Base-by-base conservation (phyloP, 805 yeast genomes). In the Ogataea salicorniae region DNA sequence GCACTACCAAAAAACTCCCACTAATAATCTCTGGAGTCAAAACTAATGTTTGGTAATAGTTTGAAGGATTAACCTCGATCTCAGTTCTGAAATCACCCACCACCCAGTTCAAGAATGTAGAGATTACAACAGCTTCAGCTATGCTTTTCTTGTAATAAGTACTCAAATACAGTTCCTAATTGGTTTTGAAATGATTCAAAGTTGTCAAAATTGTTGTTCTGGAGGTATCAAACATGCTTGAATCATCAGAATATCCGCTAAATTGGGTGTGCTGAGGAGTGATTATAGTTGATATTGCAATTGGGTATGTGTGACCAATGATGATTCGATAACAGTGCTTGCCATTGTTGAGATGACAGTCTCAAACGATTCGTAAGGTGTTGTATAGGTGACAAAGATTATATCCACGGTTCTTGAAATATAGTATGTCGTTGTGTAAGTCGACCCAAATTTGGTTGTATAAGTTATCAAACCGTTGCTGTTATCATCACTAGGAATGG, bases 371-470 rank as follows among this genome's bases (percentile, higher is more conserved):
- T 39, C 39, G 6, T 42, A 14, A 4, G 57, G 50, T 39, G 41
- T 42, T 6, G 60, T 57, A 33, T 45, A 48, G 6, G 60, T 52
- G 15, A 54, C 43, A 11, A 52, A 46, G 6, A 40, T 20, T 3
- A 48, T 51, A 7, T 34, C 43, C 16, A 22, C 50, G 6, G 45
- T 11, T 5, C 57, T 51, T 9, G 56, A 51, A 9, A 57, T 37
- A 13, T 42, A 34, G 43, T 53, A 57, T 5, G 59, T 56, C 26
- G 55, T 46, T 4, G 57, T 52, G 4, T 38, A 17, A 6, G 41
- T 6, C 6, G 44, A 37, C 11, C 56, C 54, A 9, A 48, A 33
- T 11, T 51, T 49, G 1, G 53, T 43, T 20, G 58, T 54, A n/a
- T 52, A 38, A 4, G 48, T 44, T n/a, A 39, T 34, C 6, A 45